phyloP scores from a whole-genome alignment of 129 eudicot species.

The Escallonia herrerae region DNA sequence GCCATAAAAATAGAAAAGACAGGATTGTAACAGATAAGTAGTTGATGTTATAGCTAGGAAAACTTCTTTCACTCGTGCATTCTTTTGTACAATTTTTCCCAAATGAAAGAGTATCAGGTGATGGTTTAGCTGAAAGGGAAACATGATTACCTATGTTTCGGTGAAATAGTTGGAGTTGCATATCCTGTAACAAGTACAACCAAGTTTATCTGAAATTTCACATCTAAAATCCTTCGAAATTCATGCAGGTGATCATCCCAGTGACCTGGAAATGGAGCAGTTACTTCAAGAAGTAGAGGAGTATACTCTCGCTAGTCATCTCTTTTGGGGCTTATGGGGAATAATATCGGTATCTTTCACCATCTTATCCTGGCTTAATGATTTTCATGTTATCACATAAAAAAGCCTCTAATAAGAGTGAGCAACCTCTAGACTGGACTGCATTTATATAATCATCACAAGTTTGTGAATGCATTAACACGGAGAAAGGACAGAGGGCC shows the following conservation, averaged over 20 bases:
- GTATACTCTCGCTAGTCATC: constrained; percentile 85
- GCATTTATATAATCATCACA: background rate
- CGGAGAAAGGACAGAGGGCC: background rate
- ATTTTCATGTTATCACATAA: background rate
- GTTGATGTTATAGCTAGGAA: no score
- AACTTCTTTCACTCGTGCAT: no score
- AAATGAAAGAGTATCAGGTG: background rate
- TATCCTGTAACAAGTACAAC: no score
- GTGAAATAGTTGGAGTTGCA: background rate
- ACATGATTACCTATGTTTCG: no score
- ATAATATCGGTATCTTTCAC: constrained; percentile 68
- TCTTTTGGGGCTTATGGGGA: constrained; percentile 98
- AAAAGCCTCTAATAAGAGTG: background rate
- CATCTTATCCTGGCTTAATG: background rate
- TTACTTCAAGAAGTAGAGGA: constrained; percentile 58
- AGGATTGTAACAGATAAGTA: no score
- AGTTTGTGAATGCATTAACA: background rate
- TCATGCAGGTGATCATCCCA: constrained; percentile 51
- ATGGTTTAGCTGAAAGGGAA: background rate
- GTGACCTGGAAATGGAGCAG: constrained; percentile 41
- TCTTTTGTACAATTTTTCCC: background rate
- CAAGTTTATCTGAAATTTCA: no score
- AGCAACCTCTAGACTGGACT: background rate
- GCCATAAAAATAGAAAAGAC: no score
- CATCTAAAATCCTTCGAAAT: constrained; percentile 8